Base-by-base conservation (phyloP, 2,329 filamentous ascomycete genomes). In the Botrytis byssoidea region DNA sequence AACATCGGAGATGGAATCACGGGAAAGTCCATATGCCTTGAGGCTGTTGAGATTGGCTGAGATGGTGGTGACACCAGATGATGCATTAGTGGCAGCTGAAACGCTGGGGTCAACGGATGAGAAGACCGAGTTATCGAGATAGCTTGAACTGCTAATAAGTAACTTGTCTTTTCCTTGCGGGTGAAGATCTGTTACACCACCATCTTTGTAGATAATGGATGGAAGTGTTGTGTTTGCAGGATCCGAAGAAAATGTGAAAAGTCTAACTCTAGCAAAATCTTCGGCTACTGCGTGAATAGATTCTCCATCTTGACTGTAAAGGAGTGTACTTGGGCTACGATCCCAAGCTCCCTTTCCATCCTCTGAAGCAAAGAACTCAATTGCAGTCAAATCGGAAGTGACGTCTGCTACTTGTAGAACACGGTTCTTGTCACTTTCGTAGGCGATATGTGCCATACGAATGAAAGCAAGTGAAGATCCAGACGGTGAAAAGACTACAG, bases 401-500 rank as follows among this genome's bases (percentile, higher is more conserved):
- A 92, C 83, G 76, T 93, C 86, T 1, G 87, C 86, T 14, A 93
- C 82, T 6, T 93, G 82, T 76, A 94, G 83, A 9, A 93, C 83
- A 48, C 89, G 87, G 63, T 90, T 87, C 81, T 92, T 91, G 83
- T 97, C 93, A 22, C 91, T 88, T 82, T 97, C 94, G 80, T 97
- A 97, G 72, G 91, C 89, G 68, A 89, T 86, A 66, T 87, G 86
- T 74, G 88, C 87, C 93, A 95, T 96, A 75, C 92, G 90, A 59
- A 93, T 85, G 81, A 97, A 97, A 1, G 89, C 93, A 35, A 95
- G 84, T 75, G 88, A 86, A 46, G 85, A 86, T 14, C 93, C 92
- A 77, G 90, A 86, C 2, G 89, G 88, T 5, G 93, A 94, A 83
- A 97, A 97, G 0, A 87, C 86, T 22, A 0, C 93, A 1, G 37